These are phyloP conservation scores for Scutellaria barbata DNA, from an alignment of 257 asterid genomes.

Conservation along the genomic window DNA sequence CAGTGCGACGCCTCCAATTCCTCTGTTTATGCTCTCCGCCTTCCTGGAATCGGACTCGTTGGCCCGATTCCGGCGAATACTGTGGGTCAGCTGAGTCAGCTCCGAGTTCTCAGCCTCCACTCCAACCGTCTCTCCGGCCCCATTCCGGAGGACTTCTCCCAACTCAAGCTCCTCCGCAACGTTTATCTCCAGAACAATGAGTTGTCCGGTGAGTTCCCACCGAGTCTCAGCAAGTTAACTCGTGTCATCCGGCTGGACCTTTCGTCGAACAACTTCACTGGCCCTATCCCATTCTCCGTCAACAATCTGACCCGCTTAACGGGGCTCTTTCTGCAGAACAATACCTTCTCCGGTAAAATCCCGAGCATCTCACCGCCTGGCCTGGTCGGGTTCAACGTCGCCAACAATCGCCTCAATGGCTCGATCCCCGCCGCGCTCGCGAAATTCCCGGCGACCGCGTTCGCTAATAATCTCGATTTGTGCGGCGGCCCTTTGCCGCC, in stretches of 20 bases:
- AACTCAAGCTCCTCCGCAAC: conserved; percentile 66
- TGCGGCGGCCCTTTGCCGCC: conserved; percentile 88
- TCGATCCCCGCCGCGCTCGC: conserved; percentile 74
- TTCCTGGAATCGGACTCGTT: conserved; percentile 88
- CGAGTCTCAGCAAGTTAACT: conserved; percentile 59
- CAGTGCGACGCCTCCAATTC: conserved; percentile 66
- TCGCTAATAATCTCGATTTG: conserved; percentile 66
- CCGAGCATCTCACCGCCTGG: conserved; percentile 68
- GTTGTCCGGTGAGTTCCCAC: conserved; percentile 73
- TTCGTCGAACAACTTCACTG: conserved; percentile 74
- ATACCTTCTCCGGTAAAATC: conserved; percentile 67
- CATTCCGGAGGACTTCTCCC: conserved; percentile 73
- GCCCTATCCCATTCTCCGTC: conserved; percentile 77
- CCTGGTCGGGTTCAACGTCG: conserved; percentile 57
- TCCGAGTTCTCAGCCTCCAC: conserved; percentile 88
- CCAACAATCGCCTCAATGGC: conserved; percentile 82
- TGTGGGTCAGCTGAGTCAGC: conserved; percentile 64
- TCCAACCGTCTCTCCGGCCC: conserved; percentile 75
- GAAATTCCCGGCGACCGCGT: conserved; percentile 61
- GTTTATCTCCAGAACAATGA: conserved; percentile 72
- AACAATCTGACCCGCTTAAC: conserved; percentile 73
- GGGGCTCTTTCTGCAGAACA: conserved; percentile 67
- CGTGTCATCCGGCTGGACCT: conserved; percentile 75
- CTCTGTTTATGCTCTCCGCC: conserved; percentile 62
- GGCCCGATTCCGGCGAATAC: conserved; percentile 75